Conservation (phyloP, 2,329 filamentous ascomycete genomes). For the Juglanconis sp. region DNA sequence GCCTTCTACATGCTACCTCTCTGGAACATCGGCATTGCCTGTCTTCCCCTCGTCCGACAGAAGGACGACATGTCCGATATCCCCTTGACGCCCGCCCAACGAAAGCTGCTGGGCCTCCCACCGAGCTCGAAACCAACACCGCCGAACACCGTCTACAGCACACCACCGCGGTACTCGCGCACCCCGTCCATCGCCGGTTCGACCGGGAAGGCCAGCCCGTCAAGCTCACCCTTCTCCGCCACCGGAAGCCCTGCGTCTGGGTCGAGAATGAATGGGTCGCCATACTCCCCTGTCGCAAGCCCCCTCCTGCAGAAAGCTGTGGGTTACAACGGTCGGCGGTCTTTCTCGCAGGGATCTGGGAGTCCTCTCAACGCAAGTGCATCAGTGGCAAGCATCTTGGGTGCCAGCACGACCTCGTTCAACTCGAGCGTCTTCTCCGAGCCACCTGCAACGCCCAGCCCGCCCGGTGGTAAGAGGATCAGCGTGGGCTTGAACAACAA, state of each 20-base stretch:
- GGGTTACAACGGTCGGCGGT: slow-evolving; percentile 50
- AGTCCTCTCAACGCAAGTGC: slow-evolving; percentile 43
- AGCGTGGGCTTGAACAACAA: slow-evolving; percentile 83
- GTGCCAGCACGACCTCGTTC: slow-evolving; percentile 41
- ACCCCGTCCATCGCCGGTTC: slow-evolving; percentile 66
- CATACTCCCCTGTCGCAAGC: slow-evolving; percentile 44
- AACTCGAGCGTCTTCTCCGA: slow-evolving; percentile 48
- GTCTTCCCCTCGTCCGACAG: slow-evolving; percentile 68
- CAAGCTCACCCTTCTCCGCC: slow-evolving; percentile 56
- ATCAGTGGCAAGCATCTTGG: background rate
- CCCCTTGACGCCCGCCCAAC: slow-evolving; percentile 83
- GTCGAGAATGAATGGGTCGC: slow-evolving; percentile 38
- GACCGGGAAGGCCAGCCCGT: slow-evolving; percentile 55
- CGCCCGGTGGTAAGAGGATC: slow-evolving; percentile 61
- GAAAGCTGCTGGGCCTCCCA: slow-evolving; percentile 76
- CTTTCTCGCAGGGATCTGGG: slow-evolving; percentile 57
- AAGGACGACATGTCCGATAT: slow-evolving; percentile 84
- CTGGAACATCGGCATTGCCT: slow-evolving; percentile 68
- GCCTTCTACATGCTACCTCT: slow-evolving; percentile 55
- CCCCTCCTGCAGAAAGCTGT: slow-evolving; percentile 68
- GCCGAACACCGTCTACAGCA: slow-evolving; percentile 71
- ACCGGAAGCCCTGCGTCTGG: slow-evolving; percentile 36
- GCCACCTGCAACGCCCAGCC: slow-evolving; percentile 67
- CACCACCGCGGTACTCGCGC: slow-evolving; percentile 81
- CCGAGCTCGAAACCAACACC: slow-evolving; percentile 62